These are phyloP conservation scores for Lophium mytilinum DNA, from an alignment of 495 filamentous ascomycete genomes.

Conservation along the genomic window DNA sequence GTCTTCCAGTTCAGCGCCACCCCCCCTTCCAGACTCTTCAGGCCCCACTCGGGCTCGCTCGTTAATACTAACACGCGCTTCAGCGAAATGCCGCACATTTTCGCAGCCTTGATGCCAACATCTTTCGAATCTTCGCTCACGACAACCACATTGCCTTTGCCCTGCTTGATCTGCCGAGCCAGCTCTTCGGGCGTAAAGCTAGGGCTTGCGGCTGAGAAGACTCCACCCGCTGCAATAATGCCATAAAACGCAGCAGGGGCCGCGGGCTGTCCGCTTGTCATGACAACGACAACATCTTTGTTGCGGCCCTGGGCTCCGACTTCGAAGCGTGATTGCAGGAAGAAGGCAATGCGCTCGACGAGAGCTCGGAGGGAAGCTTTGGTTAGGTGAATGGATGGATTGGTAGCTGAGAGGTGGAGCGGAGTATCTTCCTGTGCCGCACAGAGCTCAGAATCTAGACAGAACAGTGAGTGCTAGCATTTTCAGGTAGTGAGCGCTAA, in stretches of 20 bases:
- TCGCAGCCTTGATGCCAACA: conserved; percentile 20
- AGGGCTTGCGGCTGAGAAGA: conserved; percentile 41
- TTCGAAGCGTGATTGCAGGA: conserved; percentile 40
- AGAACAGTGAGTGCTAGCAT: not conserved
- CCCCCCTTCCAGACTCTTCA: not conserved
- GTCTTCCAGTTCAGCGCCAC: not conserved
- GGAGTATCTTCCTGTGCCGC: conserved; percentile 31
- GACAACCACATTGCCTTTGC: conserved; percentile 19
- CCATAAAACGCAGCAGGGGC: conserved; percentile 42
- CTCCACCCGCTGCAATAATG: conserved; percentile 43
- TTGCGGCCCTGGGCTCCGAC: conserved; percentile 40
- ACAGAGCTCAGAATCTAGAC: conserved; percentile 22
- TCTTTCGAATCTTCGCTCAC: conserved; percentile 19
- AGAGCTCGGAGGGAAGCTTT: conserved; percentile 40
- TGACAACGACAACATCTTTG: conserved; percentile 45
- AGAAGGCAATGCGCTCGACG: conserved; percentile 39
- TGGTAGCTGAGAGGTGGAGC: conserved; percentile 40
- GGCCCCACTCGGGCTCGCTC: not conserved
- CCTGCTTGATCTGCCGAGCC: conserved; percentile 36
- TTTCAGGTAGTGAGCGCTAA: not conserved
- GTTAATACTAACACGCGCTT: conserved; percentile 20
- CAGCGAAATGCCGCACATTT: conserved; percentile 10
- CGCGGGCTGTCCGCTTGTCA: conserved; percentile 43
- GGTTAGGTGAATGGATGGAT: conserved; percentile 41
- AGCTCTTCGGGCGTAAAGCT: conserved; percentile 39